Evolutionary conservation across 2,329 filamentous ascomycete genomes (phyloP).

Genomic region (Alternaria alternata): DNA sequence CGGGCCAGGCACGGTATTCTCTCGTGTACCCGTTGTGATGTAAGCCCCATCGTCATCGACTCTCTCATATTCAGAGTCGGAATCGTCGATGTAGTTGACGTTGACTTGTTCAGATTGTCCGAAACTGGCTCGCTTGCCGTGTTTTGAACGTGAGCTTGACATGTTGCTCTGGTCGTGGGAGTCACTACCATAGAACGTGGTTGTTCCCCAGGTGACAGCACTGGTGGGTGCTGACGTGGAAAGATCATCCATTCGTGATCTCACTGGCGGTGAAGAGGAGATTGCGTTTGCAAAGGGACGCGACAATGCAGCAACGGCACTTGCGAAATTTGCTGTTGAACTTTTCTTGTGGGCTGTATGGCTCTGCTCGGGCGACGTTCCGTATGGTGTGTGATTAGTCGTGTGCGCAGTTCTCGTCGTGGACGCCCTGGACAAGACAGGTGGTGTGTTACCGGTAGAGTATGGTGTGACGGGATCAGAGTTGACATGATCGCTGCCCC

Average conservation of each 20-base stretch:
- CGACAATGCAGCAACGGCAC: constrained; percentile 51
- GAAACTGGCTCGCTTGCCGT: constrained; percentile 51
- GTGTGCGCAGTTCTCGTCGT: constrained; percentile 47
- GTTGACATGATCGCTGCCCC: constrained; percentile 52
- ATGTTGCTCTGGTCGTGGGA: constrained; percentile 38
- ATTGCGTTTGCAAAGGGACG: constrained; percentile 51
- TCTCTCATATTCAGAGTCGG: constrained; percentile 45
- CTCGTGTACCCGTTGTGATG: constrained; percentile 30
- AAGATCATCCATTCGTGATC: constrained; percentile 48
- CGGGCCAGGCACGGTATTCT: constrained; percentile 31
- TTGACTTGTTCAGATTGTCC: constrained; percentile 43
- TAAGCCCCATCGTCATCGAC: constrained; percentile 21
- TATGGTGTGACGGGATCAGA: constrained; percentile 60
- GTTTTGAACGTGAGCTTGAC: constrained; percentile 42
- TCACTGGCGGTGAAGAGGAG: constrained; percentile 50
- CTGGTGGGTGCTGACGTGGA: constrained; percentile 54
- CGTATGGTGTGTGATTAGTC: constrained; percentile 51
- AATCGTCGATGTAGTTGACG: constrained; percentile 42
- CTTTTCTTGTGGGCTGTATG: constrained; percentile 42
- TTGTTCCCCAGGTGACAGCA: constrained; percentile 58
- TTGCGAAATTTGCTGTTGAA: constrained; percentile 50
- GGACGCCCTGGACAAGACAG: constrained; percentile 53
- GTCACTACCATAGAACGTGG: constrained; percentile 50
- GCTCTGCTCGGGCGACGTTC: constrained; percentile 54
- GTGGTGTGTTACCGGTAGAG: constrained; percentile 63